Percentiles rank a stretch among this genome's conserved stretches.
These are phyloP conservation scores for Prillingera fragicola DNA, from an alignment of 1,284 basidiomycete genomes.

Conservation along the genomic window DNA sequence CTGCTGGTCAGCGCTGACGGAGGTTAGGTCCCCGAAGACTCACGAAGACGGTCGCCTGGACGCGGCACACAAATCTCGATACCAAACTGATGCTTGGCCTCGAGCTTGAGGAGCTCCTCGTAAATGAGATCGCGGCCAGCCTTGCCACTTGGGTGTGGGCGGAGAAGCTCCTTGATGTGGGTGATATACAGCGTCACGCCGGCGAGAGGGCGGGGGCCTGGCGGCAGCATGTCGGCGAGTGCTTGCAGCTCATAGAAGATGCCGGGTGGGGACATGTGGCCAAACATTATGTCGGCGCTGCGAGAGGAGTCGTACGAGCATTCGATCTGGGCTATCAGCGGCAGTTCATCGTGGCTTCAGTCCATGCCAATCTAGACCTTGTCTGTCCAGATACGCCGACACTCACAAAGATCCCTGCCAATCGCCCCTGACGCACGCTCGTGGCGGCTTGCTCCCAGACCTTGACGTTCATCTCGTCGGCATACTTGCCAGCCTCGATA, in stretches of 20 bases:
- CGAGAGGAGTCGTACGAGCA: conserved; percentile 45
- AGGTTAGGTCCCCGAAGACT: too few species aligned
- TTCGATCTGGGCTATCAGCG: conserved; percentile 35
- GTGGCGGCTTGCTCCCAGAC: conserved; percentile 43
- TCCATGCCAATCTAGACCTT: neutral
- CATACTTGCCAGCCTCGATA: conserved; percentile 8
- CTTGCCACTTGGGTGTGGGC: conserved; percentile 37
- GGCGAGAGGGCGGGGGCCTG: conserved; percentile 20
- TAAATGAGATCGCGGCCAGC: conserved; percentile 33
- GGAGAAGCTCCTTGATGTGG: conserved; percentile 44
- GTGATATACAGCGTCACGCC: conserved; percentile 41
- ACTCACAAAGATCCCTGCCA: conserved; percentile 45
- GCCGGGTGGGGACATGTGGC: conserved; percentile 41
- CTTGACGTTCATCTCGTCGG: conserved; percentile 21
- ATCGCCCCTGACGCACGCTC: conserved; percentile 27
- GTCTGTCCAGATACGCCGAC: neutral
- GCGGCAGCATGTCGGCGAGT: conserved; percentile 25
- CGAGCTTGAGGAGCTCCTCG: conserved; percentile 31
- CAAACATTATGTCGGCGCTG: conserved; percentile 40
- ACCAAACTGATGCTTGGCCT: conserved; percentile 24
- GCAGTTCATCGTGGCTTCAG: neutral
- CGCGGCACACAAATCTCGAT: conserved; percentile 35
- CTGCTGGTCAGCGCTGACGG: too few species aligned
- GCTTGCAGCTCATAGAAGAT: conserved; percentile 38
- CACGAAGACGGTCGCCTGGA: conserved; percentile 40